Evolutionary conservation across 805 yeast species (phyloP).

Genomic region (Wickerhamomyces rabaulensis): DNA sequence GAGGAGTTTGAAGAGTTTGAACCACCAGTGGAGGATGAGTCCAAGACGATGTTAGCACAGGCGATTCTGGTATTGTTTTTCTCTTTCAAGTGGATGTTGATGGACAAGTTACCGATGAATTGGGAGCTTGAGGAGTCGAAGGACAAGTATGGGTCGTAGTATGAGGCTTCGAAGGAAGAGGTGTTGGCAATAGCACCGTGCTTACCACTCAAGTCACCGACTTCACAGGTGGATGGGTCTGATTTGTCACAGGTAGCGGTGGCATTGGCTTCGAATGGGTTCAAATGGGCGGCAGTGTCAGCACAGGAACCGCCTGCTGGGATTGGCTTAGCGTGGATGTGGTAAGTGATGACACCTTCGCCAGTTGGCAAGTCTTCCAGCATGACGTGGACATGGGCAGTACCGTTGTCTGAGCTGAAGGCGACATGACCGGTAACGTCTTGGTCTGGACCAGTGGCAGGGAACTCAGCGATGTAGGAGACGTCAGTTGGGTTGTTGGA

Average conservation of each 20-base stretch:
- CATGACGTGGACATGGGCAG: conserved; percentile 56
- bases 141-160: not conserved
- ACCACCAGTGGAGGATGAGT: not conserved
- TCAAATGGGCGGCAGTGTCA: conserved; percentile 46
- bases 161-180: not conserved
- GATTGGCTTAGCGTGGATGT: conserved; percentile 51
- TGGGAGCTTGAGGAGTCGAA: not conserved
- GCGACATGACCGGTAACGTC: not conserved
- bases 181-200: conserved; percentile 39
- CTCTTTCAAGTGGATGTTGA: not conserved
- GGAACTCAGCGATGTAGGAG: not conserved
- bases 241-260: conserved; percentile 40
- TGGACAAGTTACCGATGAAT: not conserved
- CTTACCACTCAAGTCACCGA: conserved; percentile 68
- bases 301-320: conserved; percentile 44
- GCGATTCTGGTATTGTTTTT: not conserved
- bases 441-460: not conserved
- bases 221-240: conserved; percentile 52
- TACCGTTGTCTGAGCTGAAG: conserved; percentile 28
- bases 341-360: conserved; percentile 67
- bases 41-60: not conserved
- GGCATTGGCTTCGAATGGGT: conserved; percentile 44
- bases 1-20: not conserved
- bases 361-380: conserved; percentile 53
- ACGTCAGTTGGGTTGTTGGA: not conserved